These are phyloP conservation scores for Cenchrus purpureus DNA, from an alignment of 176 grass and related monocot genomes.

Conservation along the genomic window DNA sequence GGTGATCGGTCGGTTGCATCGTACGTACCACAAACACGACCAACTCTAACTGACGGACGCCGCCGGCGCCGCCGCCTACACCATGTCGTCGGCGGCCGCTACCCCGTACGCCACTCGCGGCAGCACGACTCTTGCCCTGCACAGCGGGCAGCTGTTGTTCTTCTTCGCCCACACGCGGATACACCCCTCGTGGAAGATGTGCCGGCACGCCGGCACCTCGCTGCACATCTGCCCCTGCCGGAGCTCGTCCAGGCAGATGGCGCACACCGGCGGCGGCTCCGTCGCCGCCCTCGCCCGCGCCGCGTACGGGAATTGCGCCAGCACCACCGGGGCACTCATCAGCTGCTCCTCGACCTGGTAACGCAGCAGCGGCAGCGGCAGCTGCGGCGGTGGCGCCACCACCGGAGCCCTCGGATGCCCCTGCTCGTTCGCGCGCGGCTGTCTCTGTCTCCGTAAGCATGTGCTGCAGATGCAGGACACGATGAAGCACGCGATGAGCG, in stretches of 20 bases:
- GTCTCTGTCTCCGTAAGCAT: not conserved
- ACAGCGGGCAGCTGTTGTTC: not conserved
- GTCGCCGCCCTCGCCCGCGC: not conserved
- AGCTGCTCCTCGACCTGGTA: not conserved
- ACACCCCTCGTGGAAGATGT: not conserved
- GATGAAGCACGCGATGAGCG: not conserved
- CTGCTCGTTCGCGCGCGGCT: not conserved
- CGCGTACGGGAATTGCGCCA: not conserved
- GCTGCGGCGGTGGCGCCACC: too few species aligned
- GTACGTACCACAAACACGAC: too few species aligned
- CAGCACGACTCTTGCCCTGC: not conserved
- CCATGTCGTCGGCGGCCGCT: not conserved
- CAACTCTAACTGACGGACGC: not conserved
- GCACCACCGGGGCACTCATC: not conserved
- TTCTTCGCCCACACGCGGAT: not conserved
- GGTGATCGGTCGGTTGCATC: too few species aligned
- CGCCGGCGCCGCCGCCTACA: not conserved
- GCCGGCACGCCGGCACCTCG: slow-evolving; percentile 35
- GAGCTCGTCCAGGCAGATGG: slow-evolving; percentile 48
- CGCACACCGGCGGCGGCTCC: not conserved
- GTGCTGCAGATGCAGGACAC: not conserved
- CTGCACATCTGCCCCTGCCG: slow-evolving; percentile 31
- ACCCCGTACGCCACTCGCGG: not conserved
- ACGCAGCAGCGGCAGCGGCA: not conserved
- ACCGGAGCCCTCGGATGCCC: too few species aligned